Percentiles rank a stretch among this genome's conserved stretches.
phyloP scores from a whole-genome alignment of 164 flowering plant genomes.

The Tetracentron sinense region DNA sequence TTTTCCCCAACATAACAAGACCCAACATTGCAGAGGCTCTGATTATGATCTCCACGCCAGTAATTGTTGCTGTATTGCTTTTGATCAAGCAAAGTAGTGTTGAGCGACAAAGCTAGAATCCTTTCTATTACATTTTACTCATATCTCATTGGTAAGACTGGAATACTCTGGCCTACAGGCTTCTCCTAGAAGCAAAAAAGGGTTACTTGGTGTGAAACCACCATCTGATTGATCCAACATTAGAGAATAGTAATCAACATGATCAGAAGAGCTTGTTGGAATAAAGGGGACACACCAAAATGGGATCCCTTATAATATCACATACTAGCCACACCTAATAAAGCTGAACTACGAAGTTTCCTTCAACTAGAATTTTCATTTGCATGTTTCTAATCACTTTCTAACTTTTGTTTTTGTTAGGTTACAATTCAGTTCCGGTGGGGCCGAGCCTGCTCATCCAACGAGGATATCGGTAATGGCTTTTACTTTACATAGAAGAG shows the following conservation, averaged over 20 bases:
- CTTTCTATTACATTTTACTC: not conserved
- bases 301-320: too few species aligned
- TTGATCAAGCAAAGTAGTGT: slow-evolving; percentile 43
- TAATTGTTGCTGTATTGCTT: slow-evolving; percentile 40
- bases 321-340: too few species aligned
- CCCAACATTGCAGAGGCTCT: slow-evolving; percentile 50
- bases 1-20: slow-evolving; percentile 46
- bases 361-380: not conserved
- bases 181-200: too few species aligned
- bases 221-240: not conserved
- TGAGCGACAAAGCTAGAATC: slow-evolving; percentile 3
- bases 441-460: not conserved
- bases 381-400: not conserved
- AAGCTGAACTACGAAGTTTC: not conserved
- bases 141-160: not conserved
- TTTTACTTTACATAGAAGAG: not conserved
- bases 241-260: not conserved
- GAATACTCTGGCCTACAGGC: not conserved
- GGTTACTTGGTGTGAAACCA: not conserved
- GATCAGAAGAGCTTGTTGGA: not conserved
- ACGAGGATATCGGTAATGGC: too few species aligned
- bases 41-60: slow-evolving; percentile 44
- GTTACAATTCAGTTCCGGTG: not conserved
- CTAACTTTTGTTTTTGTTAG: not conserved
- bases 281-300: too few species aligned